Evolutionary conservation across 2,329 filamentous ascomycete genomes (phyloP).

Genomic region (Aspergillus sp.): DNA sequence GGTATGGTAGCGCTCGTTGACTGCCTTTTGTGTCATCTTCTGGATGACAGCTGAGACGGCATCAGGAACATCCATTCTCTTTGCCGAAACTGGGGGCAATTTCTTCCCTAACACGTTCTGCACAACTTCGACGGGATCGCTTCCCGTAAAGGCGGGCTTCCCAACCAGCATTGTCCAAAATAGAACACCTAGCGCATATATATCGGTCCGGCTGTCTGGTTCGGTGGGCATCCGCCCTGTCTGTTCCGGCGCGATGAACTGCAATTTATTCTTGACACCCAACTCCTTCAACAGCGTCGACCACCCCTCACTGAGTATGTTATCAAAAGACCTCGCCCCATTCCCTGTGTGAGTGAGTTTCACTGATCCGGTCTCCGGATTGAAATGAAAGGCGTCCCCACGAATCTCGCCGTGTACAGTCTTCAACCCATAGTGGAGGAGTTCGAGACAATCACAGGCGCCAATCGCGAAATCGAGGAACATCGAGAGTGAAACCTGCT

Average conservation of each 20-base stretch:
- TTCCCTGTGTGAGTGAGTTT: conserved; percentile 83
- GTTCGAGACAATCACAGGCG: conserved; percentile 78
- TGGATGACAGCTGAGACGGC: conserved; percentile 79
- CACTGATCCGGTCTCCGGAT: conserved; percentile 65
- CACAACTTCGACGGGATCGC: conserved; percentile 82
- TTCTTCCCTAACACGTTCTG: conserved; percentile 80
- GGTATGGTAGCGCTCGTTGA: conserved; percentile 85
- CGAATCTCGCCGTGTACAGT: conserved; percentile 89
- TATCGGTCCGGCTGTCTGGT: conserved; percentile 87
- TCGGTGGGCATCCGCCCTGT: conserved; percentile 90
- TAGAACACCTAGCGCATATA: conserved; percentile 84
- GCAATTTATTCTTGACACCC: conserved; percentile 82
- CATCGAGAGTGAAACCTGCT: conserved; percentile 66
- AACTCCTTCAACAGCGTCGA: conserved; percentile 75
- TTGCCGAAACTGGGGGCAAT: conserved; percentile 71
- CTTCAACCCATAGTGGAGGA: conserved; percentile 84
- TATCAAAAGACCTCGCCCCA: conserved; percentile 82
- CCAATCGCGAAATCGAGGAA: conserved; percentile 93
- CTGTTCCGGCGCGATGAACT: conserved; percentile 92
- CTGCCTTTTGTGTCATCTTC: conserved; percentile 87
- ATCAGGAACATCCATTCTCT: conserved; percentile 80
- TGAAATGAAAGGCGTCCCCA: conserved; percentile 87
- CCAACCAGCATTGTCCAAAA: conserved; percentile 86
- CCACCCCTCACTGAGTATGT: conserved; percentile 87
- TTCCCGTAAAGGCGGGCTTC: conserved; percentile 74